Base-by-base conservation (phyloP, 2,329 filamentous ascomycete species). In the Cladophialophora immunda region DNA sequence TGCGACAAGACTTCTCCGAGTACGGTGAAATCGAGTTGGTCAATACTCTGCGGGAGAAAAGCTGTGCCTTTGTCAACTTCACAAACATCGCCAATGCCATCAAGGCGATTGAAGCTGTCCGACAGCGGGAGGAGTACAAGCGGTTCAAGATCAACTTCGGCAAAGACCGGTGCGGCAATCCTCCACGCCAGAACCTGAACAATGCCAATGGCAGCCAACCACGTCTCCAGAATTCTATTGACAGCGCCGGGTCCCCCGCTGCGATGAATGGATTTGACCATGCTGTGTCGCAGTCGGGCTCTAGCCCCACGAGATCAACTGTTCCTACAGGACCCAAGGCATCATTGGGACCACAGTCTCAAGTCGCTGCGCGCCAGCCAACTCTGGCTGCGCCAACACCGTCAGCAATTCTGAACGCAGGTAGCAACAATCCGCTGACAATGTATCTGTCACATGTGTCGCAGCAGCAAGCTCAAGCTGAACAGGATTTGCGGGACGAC, bases 131-230 rank as follows among this genome's bases (percentile, higher is more conserved):
- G 52, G 95, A 99, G 76, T 99, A 99, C 85, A 92, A 90, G 81
- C 90, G 95, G 75, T 99, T 99, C 89, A 99, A 99, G 86, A 94
- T 99, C 79, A 99, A 99, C 84, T 99, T 99, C 78, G 95, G 95
- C 80, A 99, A 99, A 83, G 95, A 99, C 78, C 90, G 95, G 64
- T 99, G 95, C 75, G 95, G 95, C 72, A 99, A 99, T 81, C 91
- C 95, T 60, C 95, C 95, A 53, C 90, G 95, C 68, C 95, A 98
- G 82, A 86, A 92, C 72, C 88, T 90, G 78, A 87, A 84, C 71
- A 82, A 83, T 68, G 79, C 82, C 59, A 83, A 85, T 72, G 83
- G 90, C 72, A 83, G 85, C 61, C 86, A 90, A 75, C 90, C 90
- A 65, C 91, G 92, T 61, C 87, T 81, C 82, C 73, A 86, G 82